Evolutionary conservation across 805 yeast genomes (phyloP), one percentile per base, ranked within the genome.

Genomic region (Schwanniomyces occidentalis): DNA sequence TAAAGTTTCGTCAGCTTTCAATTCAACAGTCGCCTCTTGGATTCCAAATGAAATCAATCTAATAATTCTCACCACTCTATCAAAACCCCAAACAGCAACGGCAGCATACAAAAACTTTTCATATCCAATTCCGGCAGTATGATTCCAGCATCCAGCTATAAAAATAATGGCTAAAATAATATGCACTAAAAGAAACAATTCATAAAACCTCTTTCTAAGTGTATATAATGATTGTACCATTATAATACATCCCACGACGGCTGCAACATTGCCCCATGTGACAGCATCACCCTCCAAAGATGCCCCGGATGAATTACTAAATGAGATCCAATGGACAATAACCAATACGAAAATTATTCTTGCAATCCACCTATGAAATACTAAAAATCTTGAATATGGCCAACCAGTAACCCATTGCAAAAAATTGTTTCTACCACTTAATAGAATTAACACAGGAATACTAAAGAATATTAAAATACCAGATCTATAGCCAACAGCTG

Each of bases 371-470:
- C 68, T 67, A 45, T 73, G 78, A 41, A 57, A 69, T 10, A 60
- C 42, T 21, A 69, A 59, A 46, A 67, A 71, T 2, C 69, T 57
- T 18, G 66, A 55, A 47, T 54, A 71, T 27, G 61, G 63, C 82
- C 83, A 76, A 16, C 82, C 73, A 1, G 86, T 76, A 13, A 75
- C 12, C 75, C 76, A 75, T 40, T 73, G 78, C 38, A 81, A 53
- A 31, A 82, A 53, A 48, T 81, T n/a, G n/a, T n/a, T n/a, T n/a
- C n/a, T n/a, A 80, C 84, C 78, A 2, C 84, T 79, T 50, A 80
- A 78, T 32, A 79, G 54, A 20, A 77, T 61, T 28, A 79, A 42
- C 27, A 78, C 53, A 3, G 87, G 86, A 57, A 58, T 71, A 55
- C 48, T 43, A 12, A 70, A 64, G 3, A 68, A 54, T 6, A 51